Conservation (phyloP, 495 filamentous ascomycete species). For the Acidiella bohemica region DNA sequence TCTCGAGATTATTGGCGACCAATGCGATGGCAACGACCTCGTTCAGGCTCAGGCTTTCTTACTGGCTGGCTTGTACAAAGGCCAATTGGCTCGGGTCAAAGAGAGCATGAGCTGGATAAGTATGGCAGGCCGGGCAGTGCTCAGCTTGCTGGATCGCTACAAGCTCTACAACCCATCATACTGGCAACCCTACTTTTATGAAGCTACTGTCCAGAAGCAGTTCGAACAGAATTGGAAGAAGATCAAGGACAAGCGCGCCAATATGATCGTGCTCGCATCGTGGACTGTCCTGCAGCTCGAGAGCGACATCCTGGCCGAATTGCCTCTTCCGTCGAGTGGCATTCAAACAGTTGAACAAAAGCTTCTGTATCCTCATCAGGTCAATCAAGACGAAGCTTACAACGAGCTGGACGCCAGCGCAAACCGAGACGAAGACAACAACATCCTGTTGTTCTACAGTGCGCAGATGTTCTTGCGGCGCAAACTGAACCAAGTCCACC, state of each 20-base stretch:
- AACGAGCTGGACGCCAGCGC: neutral
- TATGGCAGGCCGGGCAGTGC: constrained; percentile 59
- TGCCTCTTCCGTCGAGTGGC: constrained; percentile 51
- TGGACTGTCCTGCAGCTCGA: constrained; percentile 94
- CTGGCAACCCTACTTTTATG: constrained; percentile 21
- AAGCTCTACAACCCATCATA: constrained; percentile 21
- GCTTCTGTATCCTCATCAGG: constrained; percentile 51
- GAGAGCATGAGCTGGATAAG: constrained; percentile 84
- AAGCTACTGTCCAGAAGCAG: constrained; percentile 6
- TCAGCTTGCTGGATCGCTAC: constrained; percentile 63
- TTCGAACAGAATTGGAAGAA: neutral
- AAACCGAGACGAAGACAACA: neutral
- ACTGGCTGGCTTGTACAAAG: constrained; percentile 75
- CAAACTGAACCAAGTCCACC: constrained; percentile 71
- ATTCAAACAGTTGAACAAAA: constrained; percentile 20
- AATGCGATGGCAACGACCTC: constrained; percentile 62
- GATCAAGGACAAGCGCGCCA: constrained; percentile 13
- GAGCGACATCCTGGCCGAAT: constrained; percentile 85
- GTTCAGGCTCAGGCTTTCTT: constrained; percentile 71
- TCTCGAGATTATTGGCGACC: constrained; percentile 66
- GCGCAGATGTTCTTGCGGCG: constrained; percentile 79
- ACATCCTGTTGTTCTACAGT: constrained; percentile 49
- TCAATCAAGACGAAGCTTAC: constrained; percentile 14
- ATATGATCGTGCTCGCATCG: constrained; percentile 44
- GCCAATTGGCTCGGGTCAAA: constrained; percentile 71